These are phyloP conservation scores for Suhomyces wounanorum DNA, from an alignment of 1,139 yeast genomes.

Conservation along the genomic window DNA sequence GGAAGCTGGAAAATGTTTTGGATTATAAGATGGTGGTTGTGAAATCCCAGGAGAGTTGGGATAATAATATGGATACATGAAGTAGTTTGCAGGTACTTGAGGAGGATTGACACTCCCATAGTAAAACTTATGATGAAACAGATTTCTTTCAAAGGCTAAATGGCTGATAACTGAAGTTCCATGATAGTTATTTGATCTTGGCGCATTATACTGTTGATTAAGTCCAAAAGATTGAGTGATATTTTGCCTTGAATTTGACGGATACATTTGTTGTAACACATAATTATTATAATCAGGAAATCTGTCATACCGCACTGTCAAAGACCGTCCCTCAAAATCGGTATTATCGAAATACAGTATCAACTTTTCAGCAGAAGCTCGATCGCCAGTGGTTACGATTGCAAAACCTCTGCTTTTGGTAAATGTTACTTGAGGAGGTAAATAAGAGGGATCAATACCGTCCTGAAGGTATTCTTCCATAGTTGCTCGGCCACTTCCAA, in stretches of 20 bases:
- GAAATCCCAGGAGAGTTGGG: neutral
- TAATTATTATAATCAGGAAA: constrained; percentile 45
- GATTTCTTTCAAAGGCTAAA: constrained; percentile 39
- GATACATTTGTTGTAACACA: constrained; percentile 31
- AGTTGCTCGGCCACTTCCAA: neutral
- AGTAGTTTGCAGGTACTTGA: constrained; percentile 3
- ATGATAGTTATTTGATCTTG: constrained; percentile 8
- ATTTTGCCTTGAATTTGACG: constrained; percentile 9
- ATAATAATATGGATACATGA: constrained; percentile 8
- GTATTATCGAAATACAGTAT: constrained; percentile 52
- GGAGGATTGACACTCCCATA: neutral
- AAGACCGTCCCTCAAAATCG: constrained; percentile 57
- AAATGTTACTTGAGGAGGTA: constrained; percentile 1
- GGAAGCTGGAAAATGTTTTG: neutral
- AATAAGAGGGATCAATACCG: neutral
- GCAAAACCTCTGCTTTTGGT: constrained; percentile 60
- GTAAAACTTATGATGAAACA: constrained; percentile 29
- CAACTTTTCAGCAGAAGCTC: constrained; percentile 51
- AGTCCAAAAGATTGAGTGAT: neutral
- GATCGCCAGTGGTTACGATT: constrained; percentile 55
- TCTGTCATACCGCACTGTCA: constrained; percentile 62
- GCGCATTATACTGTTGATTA: neutral
- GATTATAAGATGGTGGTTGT: neutral
- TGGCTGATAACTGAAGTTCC: constrained; percentile 17
- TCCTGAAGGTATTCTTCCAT: neutral